Evolutionary conservation across 23 red algal genomes (phyloP), one percentile per base, ranked within the genome.

Genomic region (Cyanidium caldarium): DNA sequence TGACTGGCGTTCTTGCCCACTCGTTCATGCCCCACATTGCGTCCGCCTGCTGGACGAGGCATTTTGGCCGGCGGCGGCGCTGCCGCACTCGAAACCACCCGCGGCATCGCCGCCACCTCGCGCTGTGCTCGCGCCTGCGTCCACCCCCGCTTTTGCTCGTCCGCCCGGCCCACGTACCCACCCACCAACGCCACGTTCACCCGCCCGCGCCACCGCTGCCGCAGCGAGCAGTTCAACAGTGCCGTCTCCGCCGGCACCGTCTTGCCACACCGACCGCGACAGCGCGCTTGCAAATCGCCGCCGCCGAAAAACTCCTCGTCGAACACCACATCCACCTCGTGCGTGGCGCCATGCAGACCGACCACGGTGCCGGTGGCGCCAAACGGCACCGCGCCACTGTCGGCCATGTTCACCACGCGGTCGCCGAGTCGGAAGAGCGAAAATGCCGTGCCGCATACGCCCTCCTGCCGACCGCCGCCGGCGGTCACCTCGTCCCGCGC

Each of bases 221-320:
- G 10, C 12, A 10, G 17, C 40, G 40, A 44, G 40, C 19, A 28
- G 51, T 61, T 61, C 51, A 61, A 28, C 3, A 7, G 51, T 28
- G 51, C 31, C 7, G 51, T 21, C 51, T 7, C 51, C 21, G 51
- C 51, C 19, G 19, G n/a, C 7, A 75, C 16, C 16, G 70, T 75
- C 40, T 75, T 75, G 12, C 70, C 70, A 15, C 40, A 28, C 30
- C 58, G 43, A 2, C 34, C 70, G 30, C 25, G 42, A 56, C 41
- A 75, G 30, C 70, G 37, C 36, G 36, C 45, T 29, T 46, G 70
- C 33, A 75, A 39, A 46, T 75, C 70, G 41, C 45, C 43, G 13
- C 70, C 70, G 15, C n/a, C 70, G 2, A 61, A 37, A 75, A 75
- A 75, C 2, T 56, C 33, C 10, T 75, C 40, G 43, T 75, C 70